Evolutionary conservation across 306 rosid species (phyloP).

Genomic region (Canavalia gladiata): DNA sequence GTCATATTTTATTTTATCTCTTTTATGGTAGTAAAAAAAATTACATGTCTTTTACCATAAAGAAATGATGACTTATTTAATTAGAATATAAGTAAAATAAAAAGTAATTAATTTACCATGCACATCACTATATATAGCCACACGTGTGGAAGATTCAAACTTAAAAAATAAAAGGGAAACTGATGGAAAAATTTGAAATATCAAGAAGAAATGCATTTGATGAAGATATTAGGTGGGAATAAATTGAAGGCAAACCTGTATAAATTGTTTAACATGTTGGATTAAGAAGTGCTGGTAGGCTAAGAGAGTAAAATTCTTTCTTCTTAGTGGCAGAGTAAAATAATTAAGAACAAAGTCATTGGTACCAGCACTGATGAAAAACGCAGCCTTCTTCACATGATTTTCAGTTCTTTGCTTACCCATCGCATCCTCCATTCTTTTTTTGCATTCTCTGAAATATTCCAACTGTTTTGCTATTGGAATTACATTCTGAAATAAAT

Average conservation of each 20-base stretch:
- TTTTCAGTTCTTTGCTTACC: conserved; percentile 60
- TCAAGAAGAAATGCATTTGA: neutral
- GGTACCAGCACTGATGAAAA: conserved; percentile 81
- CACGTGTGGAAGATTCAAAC: neutral
- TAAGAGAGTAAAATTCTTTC: conserved; percentile 43
- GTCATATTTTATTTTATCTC: no score
- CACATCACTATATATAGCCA: no score
- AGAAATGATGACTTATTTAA: neutral
- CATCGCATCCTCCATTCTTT: conserved; percentile 47
- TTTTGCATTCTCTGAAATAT: conserved; percentile 67
- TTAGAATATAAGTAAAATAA: neutral
- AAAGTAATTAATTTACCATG: no score
- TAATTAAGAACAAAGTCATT: conserved; percentile 79
- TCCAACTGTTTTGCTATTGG: conserved; percentile 64
- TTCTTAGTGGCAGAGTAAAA: conserved; percentile 62
- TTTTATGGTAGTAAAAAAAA: no score
- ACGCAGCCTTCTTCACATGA: conserved; percentile 61
- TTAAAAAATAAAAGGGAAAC: neutral
- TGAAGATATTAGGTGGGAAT: neutral
- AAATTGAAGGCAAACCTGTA: conserved; percentile 61
- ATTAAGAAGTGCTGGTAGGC: conserved; percentile 68
- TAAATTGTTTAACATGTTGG: conserved; percentile 52
- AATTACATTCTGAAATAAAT: conserved; percentile 66
- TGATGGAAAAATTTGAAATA: neutral
- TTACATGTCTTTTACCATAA: no score